Evolutionary conservation across 257 asterid genomes (phyloP).

Genomic region (Solanum okadae): DNA sequence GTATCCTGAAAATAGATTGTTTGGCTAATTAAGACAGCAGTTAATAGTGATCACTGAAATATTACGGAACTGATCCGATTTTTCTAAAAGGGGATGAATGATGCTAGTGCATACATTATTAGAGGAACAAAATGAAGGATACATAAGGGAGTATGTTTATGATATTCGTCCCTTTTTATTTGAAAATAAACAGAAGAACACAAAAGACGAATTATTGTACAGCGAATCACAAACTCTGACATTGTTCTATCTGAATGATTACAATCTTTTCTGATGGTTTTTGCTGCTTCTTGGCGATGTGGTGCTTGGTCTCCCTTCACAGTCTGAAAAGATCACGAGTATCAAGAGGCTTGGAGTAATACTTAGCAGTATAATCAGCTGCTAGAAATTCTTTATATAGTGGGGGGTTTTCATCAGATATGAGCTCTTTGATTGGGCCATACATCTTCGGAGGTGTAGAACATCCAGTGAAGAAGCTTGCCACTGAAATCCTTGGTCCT

Average conservation of each 20-base stretch:
- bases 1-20: not conserved
- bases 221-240: not conserved
- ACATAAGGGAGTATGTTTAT: not conserved
- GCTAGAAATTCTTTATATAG: conserved; percentile 45
- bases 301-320: not conserved
- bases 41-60: not conserved
- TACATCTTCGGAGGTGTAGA: conserved; percentile 14
- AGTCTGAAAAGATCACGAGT: conserved; percentile 37
- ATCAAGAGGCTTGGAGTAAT: conserved; percentile 26
- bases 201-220: not conserved
- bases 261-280: not conserved
- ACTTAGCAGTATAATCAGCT: conserved; percentile 24
- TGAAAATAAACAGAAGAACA: not conserved
- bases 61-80: not conserved
- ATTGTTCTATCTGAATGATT: not conserved
- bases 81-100: not conserved
- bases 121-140: conserved; percentile 8
- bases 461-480: conserved; percentile 43
- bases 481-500: conserved; percentile 68
- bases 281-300: not conserved
- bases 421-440: conserved; percentile 47
- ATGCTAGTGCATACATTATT: not conserved
- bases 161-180: not conserved
- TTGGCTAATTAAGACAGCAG: not conserved
- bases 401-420: conserved; percentile 24